Evolutionary conservation across 805 yeast genomes (phyloP), one percentile per base, ranked within the genome.

Genomic region (Lachancea mirantina): DNA sequence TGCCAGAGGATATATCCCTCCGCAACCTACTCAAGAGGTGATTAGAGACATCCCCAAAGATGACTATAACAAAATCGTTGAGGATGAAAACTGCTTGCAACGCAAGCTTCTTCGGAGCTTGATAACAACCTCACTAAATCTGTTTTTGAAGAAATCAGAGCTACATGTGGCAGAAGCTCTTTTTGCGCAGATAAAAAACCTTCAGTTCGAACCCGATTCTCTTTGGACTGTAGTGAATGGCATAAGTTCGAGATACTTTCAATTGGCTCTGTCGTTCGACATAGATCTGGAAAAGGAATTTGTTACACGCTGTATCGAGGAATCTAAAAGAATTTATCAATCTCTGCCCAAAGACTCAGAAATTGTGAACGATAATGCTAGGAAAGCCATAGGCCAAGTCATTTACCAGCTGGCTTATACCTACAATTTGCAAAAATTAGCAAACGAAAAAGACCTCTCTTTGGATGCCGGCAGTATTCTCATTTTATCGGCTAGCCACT

Each of bases 241-340:
- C 16, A 47, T 62, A 17, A 55, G 55, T 28, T 55, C 50, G 6
- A 61, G 79, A 30, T 52, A 62, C n/a, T 55, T 63, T 21, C 67
- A 67, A 33, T 60, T 85, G 38, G 69, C 81, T 1, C 48, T 65
- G 19, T 74, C 92, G 3, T 72, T 71, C 55, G 97, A 88, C 55
- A 49, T 84, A 32, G 74, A 78, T 32, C 58, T 76, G 8, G 58
- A 57, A n/a, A 46, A 47, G 1, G 55, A 57, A 14, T 67, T 78
- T 26, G 39, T 44, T 2, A 43, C 59, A 2, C 14, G 46, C 2
- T 54, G 47, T 47, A 48, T 65, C 6, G 45, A 50, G 3, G 63
- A 64, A 20, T 55, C 77, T 2, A 55, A 52, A 25, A 45, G 51
- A 2, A 47, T 79, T 3, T 73, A 80, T 30, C 45, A 46, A 5